Percentiles rank a stretch among this genome's conserved stretches.
These are phyloP conservation scores for Aquilaria malaccensis DNA, from an alignment of 345 rosid genomes.

Conservation along the genomic window DNA sequence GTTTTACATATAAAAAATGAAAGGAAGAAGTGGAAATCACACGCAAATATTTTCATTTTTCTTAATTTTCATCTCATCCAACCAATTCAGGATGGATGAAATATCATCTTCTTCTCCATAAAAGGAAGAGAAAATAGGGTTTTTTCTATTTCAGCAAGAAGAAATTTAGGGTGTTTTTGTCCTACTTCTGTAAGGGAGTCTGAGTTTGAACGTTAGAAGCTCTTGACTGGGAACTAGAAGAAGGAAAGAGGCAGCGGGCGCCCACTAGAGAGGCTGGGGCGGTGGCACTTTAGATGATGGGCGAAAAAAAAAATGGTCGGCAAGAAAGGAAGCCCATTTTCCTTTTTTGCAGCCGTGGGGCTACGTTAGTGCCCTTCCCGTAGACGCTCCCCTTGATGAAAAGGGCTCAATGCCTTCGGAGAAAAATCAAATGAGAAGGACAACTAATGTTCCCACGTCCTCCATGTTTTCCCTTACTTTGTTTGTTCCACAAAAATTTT, in stretches of 20 bases:
- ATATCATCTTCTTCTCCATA: neutral
- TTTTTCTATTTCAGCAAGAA: neutral
- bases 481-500: too few species aligned
- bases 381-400: too few species aligned
- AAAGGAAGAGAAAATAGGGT: neutral
- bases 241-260: neutral
- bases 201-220: too few species aligned
- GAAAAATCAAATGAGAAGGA: too few species aligned
- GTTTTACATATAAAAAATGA: too few species aligned
- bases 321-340: conserved; percentile 8
- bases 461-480: too few species aligned
- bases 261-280: conserved; percentile 5
- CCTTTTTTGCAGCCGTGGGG: too few species aligned
- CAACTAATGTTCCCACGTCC: too few species aligned
- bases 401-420: too few species aligned
- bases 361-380: too few species aligned
- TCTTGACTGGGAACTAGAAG: too few species aligned
- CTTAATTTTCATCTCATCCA: neutral
- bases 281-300: conserved; percentile 14
- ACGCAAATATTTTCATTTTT: neutral
- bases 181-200: neutral
- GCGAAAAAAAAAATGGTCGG: conserved; percentile 23
- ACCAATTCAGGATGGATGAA: neutral
- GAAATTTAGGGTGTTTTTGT: neutral
- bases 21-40: neutral